phyloP scores from a whole-genome alignment of 305 asterid species.

The Fraxinus xanthoxyloides region DNA sequence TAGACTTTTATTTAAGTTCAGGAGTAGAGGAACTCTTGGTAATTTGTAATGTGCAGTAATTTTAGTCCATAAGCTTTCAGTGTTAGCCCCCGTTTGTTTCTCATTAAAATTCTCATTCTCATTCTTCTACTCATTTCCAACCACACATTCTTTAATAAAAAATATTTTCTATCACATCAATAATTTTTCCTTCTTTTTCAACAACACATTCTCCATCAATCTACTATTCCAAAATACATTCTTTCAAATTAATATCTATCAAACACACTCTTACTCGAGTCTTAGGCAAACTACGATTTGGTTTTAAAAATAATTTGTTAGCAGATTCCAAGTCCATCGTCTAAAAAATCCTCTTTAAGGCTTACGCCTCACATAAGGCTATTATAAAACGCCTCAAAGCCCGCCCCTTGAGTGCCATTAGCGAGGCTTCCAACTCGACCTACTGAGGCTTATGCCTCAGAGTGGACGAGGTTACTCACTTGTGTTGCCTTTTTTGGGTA shows the following conservation, averaged over 20 bases:
- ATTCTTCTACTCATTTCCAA: no score
- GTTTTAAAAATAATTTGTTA: neutral
- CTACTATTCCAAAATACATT: no score
- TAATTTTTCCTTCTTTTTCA: no score
- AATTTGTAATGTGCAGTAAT: neutral
- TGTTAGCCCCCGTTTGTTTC: no score
- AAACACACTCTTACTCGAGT: neutral
- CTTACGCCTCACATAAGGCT: neutral
- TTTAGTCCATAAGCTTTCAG: neutral
- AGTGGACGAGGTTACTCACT: neutral
- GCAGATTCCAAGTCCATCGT: neutral
- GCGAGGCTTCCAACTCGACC: neutral
- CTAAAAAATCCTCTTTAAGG: neutral
- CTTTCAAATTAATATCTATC: no score
- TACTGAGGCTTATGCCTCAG: neutral
- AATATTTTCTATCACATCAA: no score
- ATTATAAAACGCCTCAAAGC: neutral
- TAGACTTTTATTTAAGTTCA: neutral
- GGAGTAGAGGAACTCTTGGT: neutral
- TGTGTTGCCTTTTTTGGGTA: neutral
- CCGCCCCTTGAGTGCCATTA: neutral
- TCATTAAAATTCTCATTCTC: no score
- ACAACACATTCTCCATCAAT: no score
- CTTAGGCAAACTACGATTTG: neutral
- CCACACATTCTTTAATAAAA: no score